Conservation (phyloP, 257 asterid genomes). For the Gardenia jasminoides region DNA sequence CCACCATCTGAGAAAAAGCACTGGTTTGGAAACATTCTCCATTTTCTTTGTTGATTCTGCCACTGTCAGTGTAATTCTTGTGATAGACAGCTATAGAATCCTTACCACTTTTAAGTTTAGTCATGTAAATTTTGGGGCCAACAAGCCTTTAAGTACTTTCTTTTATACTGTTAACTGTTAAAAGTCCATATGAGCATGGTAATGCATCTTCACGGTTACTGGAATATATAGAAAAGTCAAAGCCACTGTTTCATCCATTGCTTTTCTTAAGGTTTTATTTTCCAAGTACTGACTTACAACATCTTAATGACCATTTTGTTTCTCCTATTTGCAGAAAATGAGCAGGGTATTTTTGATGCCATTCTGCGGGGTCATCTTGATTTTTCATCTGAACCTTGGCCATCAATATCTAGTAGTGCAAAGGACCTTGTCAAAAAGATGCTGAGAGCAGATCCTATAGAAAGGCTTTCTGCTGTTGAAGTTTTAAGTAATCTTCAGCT, state of each 20-base stretch:
- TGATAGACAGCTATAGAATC: not conserved
- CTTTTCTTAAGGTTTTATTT: not conserved
- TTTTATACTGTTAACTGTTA: too few species aligned
- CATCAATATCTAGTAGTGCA: conserved; percentile 90
- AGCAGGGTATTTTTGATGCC: conserved; percentile 82
- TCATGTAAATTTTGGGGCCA: not conserved
- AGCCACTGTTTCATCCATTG: not conserved
- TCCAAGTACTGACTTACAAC: not conserved
- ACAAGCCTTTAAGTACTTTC: not conserved
- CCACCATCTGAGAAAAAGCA: not conserved
- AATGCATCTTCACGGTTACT: conserved; percentile 3
- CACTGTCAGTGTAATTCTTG: not conserved
- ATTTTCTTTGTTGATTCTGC: not conserved
- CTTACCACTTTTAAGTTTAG: not conserved
- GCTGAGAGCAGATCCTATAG: conserved; percentile 79
- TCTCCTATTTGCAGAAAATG: conserved; percentile 60
- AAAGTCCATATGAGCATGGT: not conserved
- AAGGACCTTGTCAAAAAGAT: conserved; percentile 96
- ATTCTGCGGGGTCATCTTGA: conserved; percentile 77
- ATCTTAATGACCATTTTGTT: not conserved
- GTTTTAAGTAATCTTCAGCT: conserved; percentile 64
- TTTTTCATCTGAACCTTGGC: conserved; percentile 89
- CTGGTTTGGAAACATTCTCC: not conserved
- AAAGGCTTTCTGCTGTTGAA: conserved; percentile 67
- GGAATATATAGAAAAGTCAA: not conserved